phyloP scores from a whole-genome alignment of 2,329 filamentous ascomycete genomes.

The Venturia asperata region DNA sequence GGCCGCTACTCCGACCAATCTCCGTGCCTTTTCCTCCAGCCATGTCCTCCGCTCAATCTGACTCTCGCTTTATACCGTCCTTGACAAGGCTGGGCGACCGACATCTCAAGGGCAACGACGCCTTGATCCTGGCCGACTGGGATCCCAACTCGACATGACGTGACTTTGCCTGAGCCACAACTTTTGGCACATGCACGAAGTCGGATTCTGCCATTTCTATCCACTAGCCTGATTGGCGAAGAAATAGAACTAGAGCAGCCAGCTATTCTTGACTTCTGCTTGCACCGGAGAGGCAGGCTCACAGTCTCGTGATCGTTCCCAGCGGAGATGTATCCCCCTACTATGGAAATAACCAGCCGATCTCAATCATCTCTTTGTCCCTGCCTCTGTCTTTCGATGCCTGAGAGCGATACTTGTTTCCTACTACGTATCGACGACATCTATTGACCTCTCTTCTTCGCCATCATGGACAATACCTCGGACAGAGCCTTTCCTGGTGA shows the following conservation, averaged over 20 bases:
- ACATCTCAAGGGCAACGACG: neutral
- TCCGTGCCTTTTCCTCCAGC: neutral
- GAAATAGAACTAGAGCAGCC: neutral
- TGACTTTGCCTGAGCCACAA: neutral
- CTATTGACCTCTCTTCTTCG: neutral
- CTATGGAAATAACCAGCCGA: neutral
- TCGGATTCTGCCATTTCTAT: neutral
- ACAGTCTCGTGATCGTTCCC: constrained; percentile 3
- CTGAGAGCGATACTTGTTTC: neutral
- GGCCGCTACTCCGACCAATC: neutral
- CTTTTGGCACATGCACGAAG: constrained; percentile 2
- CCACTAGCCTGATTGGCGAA: neutral
- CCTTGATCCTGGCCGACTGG: neutral
- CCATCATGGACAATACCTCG: neutral
- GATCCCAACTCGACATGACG: constrained; percentile 7
- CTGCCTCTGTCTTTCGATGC: neutral
- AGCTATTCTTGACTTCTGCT: neutral
- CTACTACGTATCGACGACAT: neutral
- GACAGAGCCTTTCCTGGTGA: constrained; percentile 3
- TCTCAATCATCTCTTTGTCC: neutral
- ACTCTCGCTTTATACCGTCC: neutral
- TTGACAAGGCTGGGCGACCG: neutral
- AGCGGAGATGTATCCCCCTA: too few species aligned
- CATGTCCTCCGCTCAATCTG: neutral
- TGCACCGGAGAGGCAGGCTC: neutral